Percentiles rank a stretch among this genome's conserved stretches.
These are phyloP conservation scores for Euphrasia arctica DNA, from an alignment of 305 asterid genomes.

Conservation along the genomic window DNA sequence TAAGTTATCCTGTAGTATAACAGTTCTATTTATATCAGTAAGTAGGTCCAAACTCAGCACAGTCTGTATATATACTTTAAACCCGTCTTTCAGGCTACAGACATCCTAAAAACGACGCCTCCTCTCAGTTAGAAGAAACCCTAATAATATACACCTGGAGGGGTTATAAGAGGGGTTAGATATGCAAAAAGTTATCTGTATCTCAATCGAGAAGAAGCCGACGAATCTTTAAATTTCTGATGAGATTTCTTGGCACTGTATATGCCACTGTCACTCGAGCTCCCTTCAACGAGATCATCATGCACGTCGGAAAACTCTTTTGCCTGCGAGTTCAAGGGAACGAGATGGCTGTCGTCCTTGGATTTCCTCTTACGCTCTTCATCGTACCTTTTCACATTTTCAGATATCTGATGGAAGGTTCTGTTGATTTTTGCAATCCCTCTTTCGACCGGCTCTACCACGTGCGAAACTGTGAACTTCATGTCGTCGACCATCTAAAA, in stretches of 20 bases:
- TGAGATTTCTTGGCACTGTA: constrained; percentile 43
- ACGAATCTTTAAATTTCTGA: constrained; percentile 37
- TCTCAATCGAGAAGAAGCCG: constrained; percentile 45
- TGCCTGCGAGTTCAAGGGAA: constrained; percentile 61
- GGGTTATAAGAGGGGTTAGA: constrained; percentile 21
- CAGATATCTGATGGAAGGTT: constrained; percentile 89
- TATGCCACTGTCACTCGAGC: constrained; percentile 74
- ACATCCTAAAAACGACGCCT: constrained; percentile 25
- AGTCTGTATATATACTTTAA: neutral
- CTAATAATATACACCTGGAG: constrained; percentile 18
- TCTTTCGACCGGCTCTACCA: constrained; percentile 89
- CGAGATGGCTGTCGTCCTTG: constrained; percentile 83
- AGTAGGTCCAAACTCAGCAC: too few species aligned
- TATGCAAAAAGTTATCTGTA: constrained; percentile 34
- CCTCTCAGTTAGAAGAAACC: constrained; percentile 18
- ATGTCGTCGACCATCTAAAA: constrained; percentile 83
- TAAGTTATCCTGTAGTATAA: neutral
- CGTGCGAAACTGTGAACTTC: constrained; percentile 93
- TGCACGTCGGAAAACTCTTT: constrained; percentile 72
- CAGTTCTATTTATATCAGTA: too few species aligned
- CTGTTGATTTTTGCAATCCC: constrained; percentile 80
- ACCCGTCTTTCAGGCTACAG: neutral
- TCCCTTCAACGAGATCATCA: constrained; percentile 65
- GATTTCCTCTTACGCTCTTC: constrained; percentile 59
- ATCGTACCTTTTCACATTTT: constrained; percentile 66